phyloP scores from a whole-genome alignment of 768 basidiomycete genomes.

The Kwoniella sp. region DNA sequence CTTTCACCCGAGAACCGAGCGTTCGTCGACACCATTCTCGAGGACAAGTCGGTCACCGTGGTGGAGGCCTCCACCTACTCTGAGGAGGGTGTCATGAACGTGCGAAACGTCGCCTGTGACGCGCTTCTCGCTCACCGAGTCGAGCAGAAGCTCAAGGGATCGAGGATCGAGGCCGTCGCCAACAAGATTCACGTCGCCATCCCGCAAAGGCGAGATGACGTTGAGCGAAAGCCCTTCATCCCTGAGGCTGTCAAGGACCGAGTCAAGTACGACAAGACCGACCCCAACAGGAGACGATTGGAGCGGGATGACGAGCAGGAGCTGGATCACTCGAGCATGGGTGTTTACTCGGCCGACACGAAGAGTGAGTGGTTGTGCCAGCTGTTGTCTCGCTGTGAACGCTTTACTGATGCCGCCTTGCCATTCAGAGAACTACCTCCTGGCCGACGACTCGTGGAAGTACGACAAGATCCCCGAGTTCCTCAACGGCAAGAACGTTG shows the following conservation, averaged over 20 bases:
- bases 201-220: slow-evolving; percentile 84
- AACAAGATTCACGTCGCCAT: slow-evolving; percentile 95
- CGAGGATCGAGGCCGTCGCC: slow-evolving; percentile 82
- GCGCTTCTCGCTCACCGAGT: slow-evolving; percentile 91
- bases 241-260: slow-evolving; percentile 73
- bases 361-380: slow-evolving; percentile 61
- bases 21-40: slow-evolving; percentile 80
- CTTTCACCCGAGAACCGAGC: slow-evolving; percentile 68
- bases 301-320: slow-evolving; percentile 78
- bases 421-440: slow-evolving; percentile 75
- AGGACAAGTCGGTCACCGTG: slow-evolving; percentile 60
- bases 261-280: slow-evolving; percentile 79
- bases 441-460: slow-evolving; percentile 90
- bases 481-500: slow-evolving; percentile 96
- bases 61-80: slow-evolving; percentile 90
- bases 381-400: neutral
- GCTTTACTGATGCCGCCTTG: neutral
- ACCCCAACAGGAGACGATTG: slow-evolving; percentile 69
- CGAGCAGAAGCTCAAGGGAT: slow-evolving; percentile 87
- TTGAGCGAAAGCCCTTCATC: slow-evolving; percentile 79
- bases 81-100: slow-evolving; percentile 95
- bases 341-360: slow-evolving; percentile 81
- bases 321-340: slow-evolving; percentile 70
- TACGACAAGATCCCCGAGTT: slow-evolving; percentile 96
- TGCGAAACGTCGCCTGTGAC: slow-evolving; percentile 93